Base-by-base conservation (phyloP, 192 early-diverging fungal genomes). In the Diversispora eburnea region DNA sequence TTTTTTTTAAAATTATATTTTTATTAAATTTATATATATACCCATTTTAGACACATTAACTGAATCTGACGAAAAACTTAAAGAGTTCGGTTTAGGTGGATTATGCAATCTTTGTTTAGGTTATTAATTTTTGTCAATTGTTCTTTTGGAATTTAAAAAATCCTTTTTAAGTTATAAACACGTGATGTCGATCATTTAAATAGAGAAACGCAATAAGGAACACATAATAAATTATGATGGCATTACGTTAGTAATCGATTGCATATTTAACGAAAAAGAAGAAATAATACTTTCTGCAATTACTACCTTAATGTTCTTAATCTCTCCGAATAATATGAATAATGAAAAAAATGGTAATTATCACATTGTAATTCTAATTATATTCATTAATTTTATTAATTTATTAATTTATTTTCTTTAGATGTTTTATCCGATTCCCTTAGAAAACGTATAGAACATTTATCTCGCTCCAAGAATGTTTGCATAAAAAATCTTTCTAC, bases 41-140 rank as follows among this genome's bases (percentile, higher is more conserved):
- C 25, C 55, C 25, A 47, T 58, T 59, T 22, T 46, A 71, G 72
- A 73, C 9, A 42, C 72, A 49, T 22, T 73, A 8, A 73, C 49
- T 41, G 72, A 73, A 65, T 4, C 46, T 19, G 72, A 73, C 19
- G 72, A 73, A 46, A 73, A 62, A 20, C 43, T 64, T 8, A 64
- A 54, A 17, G 72, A 73, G 47, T 73, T 73, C 60, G 72, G 72
- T 45, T 46, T 73, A 54, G 72, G 72, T n/a, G 72, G 72, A 48
- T 33, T 73, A 39, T 73, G 72, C 51, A 73, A 73, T 64, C 48
- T 73, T 6, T 62, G 60, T 64, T 73, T 62, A 64, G 72, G 72
- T 73, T 42, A 22, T 41, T 25, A 4, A 19, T 17, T n/a, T 51
- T 54, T 17, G n/a, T 54, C 51, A 4, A 4, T 13, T 54, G 8